phyloP scores from a whole-genome alignment of 352 stramenopile genomes.

The Globisporangium barbulae region DNA sequence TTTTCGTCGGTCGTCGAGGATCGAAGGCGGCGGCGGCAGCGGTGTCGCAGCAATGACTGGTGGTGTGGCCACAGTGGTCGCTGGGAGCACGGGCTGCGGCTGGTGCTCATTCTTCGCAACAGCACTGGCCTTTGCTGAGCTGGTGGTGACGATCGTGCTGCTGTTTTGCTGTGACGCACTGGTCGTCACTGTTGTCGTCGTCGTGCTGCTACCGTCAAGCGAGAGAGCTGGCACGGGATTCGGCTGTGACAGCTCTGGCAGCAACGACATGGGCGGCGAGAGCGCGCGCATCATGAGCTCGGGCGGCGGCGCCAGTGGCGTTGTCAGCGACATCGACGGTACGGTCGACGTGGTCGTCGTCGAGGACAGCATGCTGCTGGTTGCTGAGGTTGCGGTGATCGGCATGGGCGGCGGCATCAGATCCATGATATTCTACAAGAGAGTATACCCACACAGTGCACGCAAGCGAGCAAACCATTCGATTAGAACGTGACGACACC shows the following conservation, averaged over 20 bases:
- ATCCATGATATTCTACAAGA: slow-evolving; percentile 72
- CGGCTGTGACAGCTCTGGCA: slow-evolving; percentile 55
- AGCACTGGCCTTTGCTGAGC: neutral
- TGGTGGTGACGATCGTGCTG: neutral
- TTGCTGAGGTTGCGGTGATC: slow-evolving; percentile 10
- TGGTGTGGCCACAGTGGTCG: neutral
- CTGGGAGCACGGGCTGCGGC: neutral
- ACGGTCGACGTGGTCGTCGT: slow-evolving; percentile 4
- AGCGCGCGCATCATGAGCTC: slow-evolving; percentile 69
- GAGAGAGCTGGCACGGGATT: slow-evolving; percentile 28
- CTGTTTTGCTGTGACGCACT: neutral
- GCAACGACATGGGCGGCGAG: slow-evolving; percentile 64
- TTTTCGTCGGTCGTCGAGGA: slow-evolving; percentile 27
- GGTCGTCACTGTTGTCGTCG: slow-evolving; percentile 9
- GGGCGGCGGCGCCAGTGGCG: slow-evolving; percentile 51
- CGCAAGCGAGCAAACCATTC: neutral
- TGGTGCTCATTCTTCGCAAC: slow-evolving; percentile 12
- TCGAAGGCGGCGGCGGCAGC: slow-evolving; percentile 12
- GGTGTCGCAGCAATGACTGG: slow-evolving; percentile 2
- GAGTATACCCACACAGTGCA: neutral
- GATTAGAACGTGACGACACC: neutral
- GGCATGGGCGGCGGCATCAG: slow-evolving; percentile 52
- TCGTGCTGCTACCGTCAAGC: slow-evolving; percentile 18
- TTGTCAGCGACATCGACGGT: slow-evolving; percentile 36
- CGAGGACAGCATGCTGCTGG: slow-evolving; percentile 5